Base-by-base conservation (phyloP, 176 grass and related monocot genomes). In the Luzula sylvatica region DNA sequence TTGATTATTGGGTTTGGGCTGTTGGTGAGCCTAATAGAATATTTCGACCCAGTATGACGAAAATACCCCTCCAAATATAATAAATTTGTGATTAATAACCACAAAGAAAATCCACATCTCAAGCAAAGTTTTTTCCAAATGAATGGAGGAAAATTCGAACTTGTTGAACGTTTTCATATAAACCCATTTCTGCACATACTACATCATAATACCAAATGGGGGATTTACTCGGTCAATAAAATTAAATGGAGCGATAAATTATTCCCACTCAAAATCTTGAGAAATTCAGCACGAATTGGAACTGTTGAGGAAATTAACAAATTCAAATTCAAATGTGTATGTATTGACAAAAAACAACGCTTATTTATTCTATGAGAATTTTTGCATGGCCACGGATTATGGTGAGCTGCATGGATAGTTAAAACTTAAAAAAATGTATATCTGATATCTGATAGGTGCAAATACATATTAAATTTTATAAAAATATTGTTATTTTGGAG, bases 291-390 rank as follows among this genome's bases (percentile, higher is more conserved):
- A 55, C 26, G 84, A 96, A 15, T 55, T 96, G 23, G 77, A 96
- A 40, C 57, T 81, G 2, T 45, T 89, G 6, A 83, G 84, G 2
- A 75, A 61, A 60, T 52, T 96, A 11, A 56, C 58, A 60, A 96
- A 78, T 72, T 82, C 90, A 8, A 96, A 82, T 63, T 65, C 88
- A 12, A 86, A 88, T 80, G 90, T 89, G 19, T 89, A 86, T 67
- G 38, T 96, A 3, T 70, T 85, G 57, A 89, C 74, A 8, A 54
- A 64, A 46, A 58, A 96, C 11, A 73, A 23, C 51, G 84, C 74
- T 0, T 96, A 96, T 66, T 74, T 96, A 0, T 35, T 96, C 40
- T 89, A 96, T 58, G 80, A 96, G 46, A 48, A 88, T 56, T 42
- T 23, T 13, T 54, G 63, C 59, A 73, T 71, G 59, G 81, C 83